phyloP scores from a whole-genome alignment of 129 eudicot genomes.

The Centrapalus pauciflorus region DNA sequence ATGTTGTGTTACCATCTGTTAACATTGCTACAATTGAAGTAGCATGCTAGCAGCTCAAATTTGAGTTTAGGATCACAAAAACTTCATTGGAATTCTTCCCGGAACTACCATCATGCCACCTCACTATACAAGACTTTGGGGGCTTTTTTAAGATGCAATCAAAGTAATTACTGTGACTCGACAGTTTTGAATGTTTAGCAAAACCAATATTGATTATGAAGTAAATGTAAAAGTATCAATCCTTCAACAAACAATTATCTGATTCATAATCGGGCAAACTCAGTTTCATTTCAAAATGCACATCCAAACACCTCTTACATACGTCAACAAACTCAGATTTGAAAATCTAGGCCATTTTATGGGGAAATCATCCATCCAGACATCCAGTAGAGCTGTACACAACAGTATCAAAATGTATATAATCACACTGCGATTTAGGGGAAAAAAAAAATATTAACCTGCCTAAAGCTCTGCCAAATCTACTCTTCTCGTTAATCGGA shows the following conservation, averaged over 20 bases:
- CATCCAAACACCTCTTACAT: not conserved
- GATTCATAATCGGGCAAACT: not conserved
- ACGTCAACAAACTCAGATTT: not conserved
- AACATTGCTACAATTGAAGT: not conserved
- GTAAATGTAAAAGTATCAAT: too few species aligned
- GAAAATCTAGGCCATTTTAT: too few species aligned
- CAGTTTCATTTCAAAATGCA: not conserved
- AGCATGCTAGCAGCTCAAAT: not conserved
- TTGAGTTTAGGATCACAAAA: too few species aligned
- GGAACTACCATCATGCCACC: too few species aligned
- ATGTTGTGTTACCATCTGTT: not conserved
- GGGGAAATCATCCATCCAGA: not conserved
- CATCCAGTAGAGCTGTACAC: not conserved
- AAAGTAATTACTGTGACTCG: too few species aligned
- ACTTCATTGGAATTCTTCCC: too few species aligned
- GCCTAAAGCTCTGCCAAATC: slow-evolving; percentile 63
- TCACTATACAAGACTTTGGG: too few species aligned
- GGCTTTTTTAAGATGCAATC: too few species aligned
- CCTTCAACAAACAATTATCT: not conserved
- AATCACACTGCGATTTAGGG: not conserved
- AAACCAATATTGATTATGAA: too few species aligned
- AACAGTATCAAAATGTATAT: not conserved
- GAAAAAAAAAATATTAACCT: slow-evolving; percentile 29
- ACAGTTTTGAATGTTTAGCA: too few species aligned
- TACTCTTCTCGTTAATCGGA: slow-evolving; percentile 68